Conservation (phyloP, 768 basidiomycete species). For the Coprinopsis cinerea region DNA sequence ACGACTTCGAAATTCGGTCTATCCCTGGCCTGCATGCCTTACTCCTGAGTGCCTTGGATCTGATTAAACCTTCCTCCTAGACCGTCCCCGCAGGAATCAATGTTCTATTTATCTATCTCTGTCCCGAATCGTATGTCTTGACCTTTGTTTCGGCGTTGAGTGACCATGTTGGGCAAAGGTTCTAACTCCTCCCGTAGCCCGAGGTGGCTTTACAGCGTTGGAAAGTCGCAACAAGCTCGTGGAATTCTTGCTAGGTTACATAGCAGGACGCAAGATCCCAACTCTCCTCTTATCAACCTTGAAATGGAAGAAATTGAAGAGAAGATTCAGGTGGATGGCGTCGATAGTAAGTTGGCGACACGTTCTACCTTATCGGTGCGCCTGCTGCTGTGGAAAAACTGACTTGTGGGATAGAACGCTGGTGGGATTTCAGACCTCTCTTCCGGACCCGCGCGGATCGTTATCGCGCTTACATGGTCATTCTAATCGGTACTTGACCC, state of each 20-base stretch:
- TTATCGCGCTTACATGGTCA: slow-evolving; percentile 44
- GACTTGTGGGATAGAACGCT: slow-evolving; percentile 26
- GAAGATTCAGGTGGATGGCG: slow-evolving; percentile 40
- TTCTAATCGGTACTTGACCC: slow-evolving; percentile 35
- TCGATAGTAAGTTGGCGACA: slow-evolving; percentile 30
- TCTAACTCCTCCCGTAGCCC: slow-evolving; percentile 26
- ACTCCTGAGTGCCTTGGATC: background rate
- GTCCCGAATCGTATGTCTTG: slow-evolving; percentile 42
- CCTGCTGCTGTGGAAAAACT: background rate
- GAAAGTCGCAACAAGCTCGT: slow-evolving; percentile 36
- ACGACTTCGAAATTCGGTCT: no score
- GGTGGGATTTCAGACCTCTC: slow-evolving; percentile 51
- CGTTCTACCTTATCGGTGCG: background rate
- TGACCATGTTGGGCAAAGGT: background rate
- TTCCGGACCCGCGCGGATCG: slow-evolving; percentile 41
- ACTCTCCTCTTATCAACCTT: slow-evolving; percentile 45
- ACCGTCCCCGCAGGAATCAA: slow-evolving; percentile 43
- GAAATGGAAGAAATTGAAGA: slow-evolving; percentile 52
- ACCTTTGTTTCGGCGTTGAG: background rate
- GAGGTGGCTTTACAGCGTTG: slow-evolving; percentile 47
- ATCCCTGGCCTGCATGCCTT: background rate
- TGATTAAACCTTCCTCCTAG: slow-evolving; percentile 16
- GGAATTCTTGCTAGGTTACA: slow-evolving; percentile 43
- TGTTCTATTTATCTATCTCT: slow-evolving; percentile 38
- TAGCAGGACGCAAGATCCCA: slow-evolving; percentile 36